A percentile compares a stretch with the other conserved stretches of the same genome.
These are phyloP conservation scores for Halophytophthora polymorphica DNA, from an alignment of 352 stramenopile species.

Conservation along the genomic window DNA sequence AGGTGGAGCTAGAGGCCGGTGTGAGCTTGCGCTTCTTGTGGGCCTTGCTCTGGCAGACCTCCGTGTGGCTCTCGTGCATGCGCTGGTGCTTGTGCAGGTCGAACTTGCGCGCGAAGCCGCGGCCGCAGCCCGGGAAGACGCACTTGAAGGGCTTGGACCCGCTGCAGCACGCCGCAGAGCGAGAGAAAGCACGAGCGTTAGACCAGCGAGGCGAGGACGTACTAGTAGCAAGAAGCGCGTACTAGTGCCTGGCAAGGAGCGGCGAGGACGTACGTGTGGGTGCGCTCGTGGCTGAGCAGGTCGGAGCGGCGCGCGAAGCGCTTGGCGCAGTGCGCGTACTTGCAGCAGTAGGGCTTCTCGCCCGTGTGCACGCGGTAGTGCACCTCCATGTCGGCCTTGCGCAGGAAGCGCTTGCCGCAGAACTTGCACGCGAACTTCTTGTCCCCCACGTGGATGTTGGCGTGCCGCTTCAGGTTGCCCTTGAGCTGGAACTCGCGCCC, in stretches of 20 bases:
- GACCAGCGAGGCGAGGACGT: too few species aligned
- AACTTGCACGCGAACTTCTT: conserved; percentile 61
- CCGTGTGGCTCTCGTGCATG: conserved; percentile 36
- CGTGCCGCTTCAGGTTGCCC: conserved; percentile 59
- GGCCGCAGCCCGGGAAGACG: conserved; percentile 40
- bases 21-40: conserved; percentile 38
- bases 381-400: conserved; percentile 75
- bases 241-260: background rate
- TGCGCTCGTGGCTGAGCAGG: conserved; percentile 72
- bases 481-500: conserved; percentile 61
- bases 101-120: conserved; percentile 54
- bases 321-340: conserved; percentile 49
- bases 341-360: conserved; percentile 73
- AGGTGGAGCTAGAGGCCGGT: background rate
- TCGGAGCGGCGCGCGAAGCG: conserved; percentile 70
- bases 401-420: conserved; percentile 59
- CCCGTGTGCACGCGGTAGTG: conserved; percentile 74
- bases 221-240: background rate
- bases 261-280: conserved; percentile 40
- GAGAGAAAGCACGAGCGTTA: conserved; percentile 7
- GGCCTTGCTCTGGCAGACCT: conserved; percentile 8
- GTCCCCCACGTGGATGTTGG: conserved; percentile 55
- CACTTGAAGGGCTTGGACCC: conserved; percentile 66
- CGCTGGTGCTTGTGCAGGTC: conserved; percentile 75
- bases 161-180: conserved; percentile 20